Base-by-base conservation (phyloP, 352 stramenopile species). In the Phytophthora pluvialis region DNA sequence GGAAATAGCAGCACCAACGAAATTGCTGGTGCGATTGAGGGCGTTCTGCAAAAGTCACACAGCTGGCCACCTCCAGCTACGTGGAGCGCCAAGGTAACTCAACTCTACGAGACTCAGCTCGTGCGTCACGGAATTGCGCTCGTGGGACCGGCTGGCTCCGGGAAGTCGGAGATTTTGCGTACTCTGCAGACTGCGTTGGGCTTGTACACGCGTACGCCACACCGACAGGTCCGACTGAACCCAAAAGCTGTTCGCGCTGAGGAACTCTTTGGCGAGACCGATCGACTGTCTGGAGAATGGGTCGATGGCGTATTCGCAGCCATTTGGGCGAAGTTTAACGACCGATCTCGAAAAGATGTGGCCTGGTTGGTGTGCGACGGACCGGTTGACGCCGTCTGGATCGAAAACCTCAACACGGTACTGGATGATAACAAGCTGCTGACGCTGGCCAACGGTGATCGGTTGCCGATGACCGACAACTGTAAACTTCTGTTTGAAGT, bases 391-490 rank as follows among this genome's bases (percentile, higher is more conserved):
- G 89, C 94, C 3, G 79, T 98, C 16, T 98, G 94, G 94, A 98
- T 98, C 53, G 94, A 98, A 66, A 98, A 98, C 66, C 88, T 98
- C 44, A 98, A 98, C 75, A 98, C 93, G 0, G 94, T 98, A 5
- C 72, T 98, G 3, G 94, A 98, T 58, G 94, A 98, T 73, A 98
- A 98, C 73, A 98, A 97, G 75, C 93, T 95, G 8, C 64, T 98
- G 39, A 98, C 91, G 33, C 70, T 98, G 1, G 91, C 93, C 1
- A 98, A 98, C 66, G 94, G 94, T 15, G 92, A 98, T 62, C 84
- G 91, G 21, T 90, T 98, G 25, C 85, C 93, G 0, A 98, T 98
- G 91, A 90, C 80, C 4, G 79, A 90, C 25, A 90, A 88, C 40
- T 90, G 80, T 66, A 97, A 98, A 60, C 90, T 97, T 60, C 76